Percentiles rank a stretch among this genome's conserved stretches.
Evolutionary conservation across 176 grass and related monocot genomes (phyloP).

Genomic region (Rhynchospora tenuis): DNA sequence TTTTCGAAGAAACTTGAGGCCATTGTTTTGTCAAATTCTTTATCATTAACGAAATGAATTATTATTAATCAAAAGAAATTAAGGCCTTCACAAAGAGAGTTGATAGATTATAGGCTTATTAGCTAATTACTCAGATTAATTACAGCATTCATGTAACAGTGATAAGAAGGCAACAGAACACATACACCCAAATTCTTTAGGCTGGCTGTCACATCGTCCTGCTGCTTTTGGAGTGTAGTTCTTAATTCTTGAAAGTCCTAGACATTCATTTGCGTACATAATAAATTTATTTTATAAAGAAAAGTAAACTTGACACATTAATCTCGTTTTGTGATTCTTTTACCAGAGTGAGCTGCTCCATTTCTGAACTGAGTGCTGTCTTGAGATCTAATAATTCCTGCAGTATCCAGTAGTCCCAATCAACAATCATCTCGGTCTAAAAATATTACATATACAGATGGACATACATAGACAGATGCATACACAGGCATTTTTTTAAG

Average conservation of each 20-base stretch:
- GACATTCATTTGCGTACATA: conserved; percentile 14
- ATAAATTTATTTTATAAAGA: conserved; percentile 18
- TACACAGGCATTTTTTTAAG: no score
- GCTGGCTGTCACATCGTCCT: conserved; percentile 85
- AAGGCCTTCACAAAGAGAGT: neutral
- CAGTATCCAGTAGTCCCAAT: conserved; percentile 17
- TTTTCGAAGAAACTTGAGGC: neutral
- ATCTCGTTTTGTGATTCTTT: conserved; percentile 17
- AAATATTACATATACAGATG: neutral
- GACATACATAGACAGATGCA: neutral
- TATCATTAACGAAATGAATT: neutral
- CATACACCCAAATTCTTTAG: conserved; percentile 77
- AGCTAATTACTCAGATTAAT: neutral
- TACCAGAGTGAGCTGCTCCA: conserved; percentile 78
- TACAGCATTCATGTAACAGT: neutral
- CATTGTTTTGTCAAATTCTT: neutral
- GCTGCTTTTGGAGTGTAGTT: conserved; percentile 88
- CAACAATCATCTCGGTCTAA: neutral
- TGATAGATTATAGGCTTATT: neutral
- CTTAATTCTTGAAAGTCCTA: conserved; percentile 94
- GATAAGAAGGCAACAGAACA: conserved; percentile 4
- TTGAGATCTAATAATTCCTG: conserved; percentile 94
- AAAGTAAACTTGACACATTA: neutral
- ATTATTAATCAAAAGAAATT: neutral
- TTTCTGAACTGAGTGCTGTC: conserved; percentile 56